Percentiles rank a stretch among this genome's conserved stretches.
phyloP scores from a whole-genome alignment of 495 filamentous ascomycete genomes.

The Tetracladium setigerum region DNA sequence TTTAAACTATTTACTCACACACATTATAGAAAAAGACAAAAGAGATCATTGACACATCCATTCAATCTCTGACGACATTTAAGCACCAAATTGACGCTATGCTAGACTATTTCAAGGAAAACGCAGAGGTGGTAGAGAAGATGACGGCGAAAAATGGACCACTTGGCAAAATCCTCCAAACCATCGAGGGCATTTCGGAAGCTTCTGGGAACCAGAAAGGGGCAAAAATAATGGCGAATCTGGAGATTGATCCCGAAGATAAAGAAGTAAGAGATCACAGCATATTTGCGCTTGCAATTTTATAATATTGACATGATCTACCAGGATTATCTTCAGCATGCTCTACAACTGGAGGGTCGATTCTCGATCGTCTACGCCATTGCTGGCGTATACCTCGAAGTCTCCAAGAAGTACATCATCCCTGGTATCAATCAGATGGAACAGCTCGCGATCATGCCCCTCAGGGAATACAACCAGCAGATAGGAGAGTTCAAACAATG shows the following conservation, averaged over 20 bases:
- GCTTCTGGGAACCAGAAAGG: background rate
- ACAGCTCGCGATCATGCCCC: background rate
- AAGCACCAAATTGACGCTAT: background rate
- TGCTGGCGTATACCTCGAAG: background rate
- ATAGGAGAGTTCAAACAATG: background rate
- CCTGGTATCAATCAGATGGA: background rate
- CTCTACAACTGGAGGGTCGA: background rate
- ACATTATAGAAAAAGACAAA: background rate
- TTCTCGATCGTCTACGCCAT: background rate
- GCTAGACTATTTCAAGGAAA: background rate
- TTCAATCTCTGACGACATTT: background rate
- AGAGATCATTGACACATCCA: background rate
- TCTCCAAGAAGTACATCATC: background rate
- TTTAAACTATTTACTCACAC: background rate
- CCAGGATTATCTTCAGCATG: background rate
- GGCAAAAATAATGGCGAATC: background rate
- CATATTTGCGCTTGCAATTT: background rate
- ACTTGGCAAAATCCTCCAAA: background rate
- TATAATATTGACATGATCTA: background rate
- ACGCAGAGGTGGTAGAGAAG: background rate
- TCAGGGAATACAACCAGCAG: background rate
- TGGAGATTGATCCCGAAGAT: background rate
- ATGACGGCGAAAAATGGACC: background rate
- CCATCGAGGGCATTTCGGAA: background rate
- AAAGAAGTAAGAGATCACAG: background rate